phyloP scores from a whole-genome alignment of 2,329 filamentous ascomycete species.

The Stachybotrys chartarum region DNA sequence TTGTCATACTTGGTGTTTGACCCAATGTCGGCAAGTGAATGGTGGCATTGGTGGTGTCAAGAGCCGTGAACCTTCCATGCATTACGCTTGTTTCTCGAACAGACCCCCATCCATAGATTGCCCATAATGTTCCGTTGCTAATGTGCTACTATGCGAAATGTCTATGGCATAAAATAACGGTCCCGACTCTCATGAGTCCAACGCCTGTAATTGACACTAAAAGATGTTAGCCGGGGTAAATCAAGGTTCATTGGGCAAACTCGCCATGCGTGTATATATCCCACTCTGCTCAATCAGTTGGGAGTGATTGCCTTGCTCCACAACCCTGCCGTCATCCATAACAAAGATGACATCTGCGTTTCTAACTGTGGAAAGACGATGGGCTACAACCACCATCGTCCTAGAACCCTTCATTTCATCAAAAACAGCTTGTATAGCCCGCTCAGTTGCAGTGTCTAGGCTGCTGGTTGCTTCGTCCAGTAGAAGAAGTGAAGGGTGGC shows the following conservation, averaged over 20 bases:
- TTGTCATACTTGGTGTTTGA: no score
- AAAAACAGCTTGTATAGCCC: neutral
- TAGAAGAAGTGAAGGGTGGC: neutral
- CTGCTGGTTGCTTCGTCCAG: neutral
- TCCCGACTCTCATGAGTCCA: neutral
- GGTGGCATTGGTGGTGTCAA: no score
- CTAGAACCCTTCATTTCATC: neutral
- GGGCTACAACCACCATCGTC: neutral
- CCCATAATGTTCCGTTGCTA: no score
- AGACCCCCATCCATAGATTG: no score
- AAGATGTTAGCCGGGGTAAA: neutral
- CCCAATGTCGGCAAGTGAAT: no score
- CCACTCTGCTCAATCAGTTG: constrained; percentile 42
- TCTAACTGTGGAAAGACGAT: neutral
- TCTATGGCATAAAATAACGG: no score
- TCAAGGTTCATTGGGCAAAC: neutral
- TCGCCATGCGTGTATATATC: neutral
- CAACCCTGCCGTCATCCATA: constrained; percentile 72
- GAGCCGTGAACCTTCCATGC: no score
- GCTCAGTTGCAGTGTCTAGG: neutral
- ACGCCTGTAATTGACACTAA: neutral
- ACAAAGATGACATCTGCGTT: constrained; percentile 78
- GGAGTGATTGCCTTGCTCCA: constrained; percentile 70
- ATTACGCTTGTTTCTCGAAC: no score
- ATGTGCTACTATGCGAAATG: no score